Conservation (phyloP, 2,329 filamentous ascomycete species). For the Cladosporium velox region DNA sequence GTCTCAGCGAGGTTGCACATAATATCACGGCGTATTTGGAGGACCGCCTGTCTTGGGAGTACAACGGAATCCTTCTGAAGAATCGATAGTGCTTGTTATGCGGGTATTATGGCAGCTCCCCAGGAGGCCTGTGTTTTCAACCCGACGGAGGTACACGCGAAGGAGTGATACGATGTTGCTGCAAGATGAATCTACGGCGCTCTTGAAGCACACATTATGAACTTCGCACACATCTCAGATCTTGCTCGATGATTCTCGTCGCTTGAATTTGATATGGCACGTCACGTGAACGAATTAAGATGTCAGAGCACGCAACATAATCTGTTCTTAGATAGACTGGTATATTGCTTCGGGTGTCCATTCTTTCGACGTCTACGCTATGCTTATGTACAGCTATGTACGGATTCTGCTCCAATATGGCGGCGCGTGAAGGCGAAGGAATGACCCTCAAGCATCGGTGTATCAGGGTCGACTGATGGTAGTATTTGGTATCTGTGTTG, state of each 20-base stretch:
- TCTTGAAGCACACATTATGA: neutral
- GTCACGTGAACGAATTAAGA: neutral
- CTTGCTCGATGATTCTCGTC: neutral
- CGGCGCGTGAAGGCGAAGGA: neutral
- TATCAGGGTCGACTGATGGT: neutral
- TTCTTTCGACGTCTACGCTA: neutral
- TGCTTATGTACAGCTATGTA: neutral
- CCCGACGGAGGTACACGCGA: neutral
- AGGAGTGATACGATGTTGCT: neutral
- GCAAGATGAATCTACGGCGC: neutral
- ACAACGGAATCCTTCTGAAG: neutral
- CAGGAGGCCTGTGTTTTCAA: neutral
- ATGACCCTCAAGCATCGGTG: neutral
- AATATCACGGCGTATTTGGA: neutral
- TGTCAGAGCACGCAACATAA: neutral
- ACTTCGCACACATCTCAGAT: neutral
- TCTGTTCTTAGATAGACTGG: too few species aligned
- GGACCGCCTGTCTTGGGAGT: neutral
- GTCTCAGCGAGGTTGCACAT: slow-evolving; percentile 3
- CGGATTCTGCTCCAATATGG: neutral
- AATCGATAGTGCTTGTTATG: neutral
- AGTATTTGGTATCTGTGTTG: neutral
- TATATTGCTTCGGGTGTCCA: neutral
- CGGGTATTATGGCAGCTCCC: neutral
- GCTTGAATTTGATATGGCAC: neutral